Base-by-base conservation (phyloP, 2,329 filamentous ascomycete species). In the Sarocladiaceae sp. region DNA sequence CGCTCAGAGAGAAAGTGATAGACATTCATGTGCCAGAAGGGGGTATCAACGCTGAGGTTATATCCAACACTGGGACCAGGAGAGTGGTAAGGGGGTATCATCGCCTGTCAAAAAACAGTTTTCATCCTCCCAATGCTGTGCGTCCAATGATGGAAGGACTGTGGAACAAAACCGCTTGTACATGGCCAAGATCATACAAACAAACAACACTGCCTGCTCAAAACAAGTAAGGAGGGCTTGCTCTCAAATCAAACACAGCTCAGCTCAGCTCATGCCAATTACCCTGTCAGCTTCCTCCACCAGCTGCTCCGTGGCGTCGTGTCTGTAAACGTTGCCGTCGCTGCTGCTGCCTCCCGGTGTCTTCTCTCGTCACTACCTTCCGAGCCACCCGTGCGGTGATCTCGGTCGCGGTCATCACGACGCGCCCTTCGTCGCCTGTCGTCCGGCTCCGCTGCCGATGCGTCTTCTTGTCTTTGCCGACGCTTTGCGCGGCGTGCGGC, bases 211-310 rank as follows among this genome's bases (percentile, higher is more conserved):
- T 33, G 29, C 29, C 29, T 8, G 29, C 29, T n/a, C n/a, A n/a
- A n/a, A n/a, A n/a, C n/a, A n/a, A n/a, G n/a, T n/a, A n/a, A 23
- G 10, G 6, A 44, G 23, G 13, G n/a, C 17, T 44, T 44, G 37
- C 37, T 20, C 28, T 22, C 40, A 22, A 20, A 20, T 10, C 40
- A 28, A 26, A 33, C n/a, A 26, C 17, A 29, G 28, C 36, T 39
- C 23, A 44, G 42, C 28, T 29, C 37, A 52, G 33, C 31, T 40
- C 23, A 33, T 31, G 50, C 46, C 48, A 52, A 52, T 63, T 56
- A 69, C 51, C 73, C 72, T 5, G 74, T 75, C 50, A 81, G 64
- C 69, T 81, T 82, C 67, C 70, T 78, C 80, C 80, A 83, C 79
- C 80, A 82, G 57, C 78, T 81, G 55, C 74, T 79, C 53, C 77